These are phyloP conservation scores for Fomitopsis schrenkii DNA, from an alignment of 1,284 basidiomycete species.

Conservation along the genomic window DNA sequence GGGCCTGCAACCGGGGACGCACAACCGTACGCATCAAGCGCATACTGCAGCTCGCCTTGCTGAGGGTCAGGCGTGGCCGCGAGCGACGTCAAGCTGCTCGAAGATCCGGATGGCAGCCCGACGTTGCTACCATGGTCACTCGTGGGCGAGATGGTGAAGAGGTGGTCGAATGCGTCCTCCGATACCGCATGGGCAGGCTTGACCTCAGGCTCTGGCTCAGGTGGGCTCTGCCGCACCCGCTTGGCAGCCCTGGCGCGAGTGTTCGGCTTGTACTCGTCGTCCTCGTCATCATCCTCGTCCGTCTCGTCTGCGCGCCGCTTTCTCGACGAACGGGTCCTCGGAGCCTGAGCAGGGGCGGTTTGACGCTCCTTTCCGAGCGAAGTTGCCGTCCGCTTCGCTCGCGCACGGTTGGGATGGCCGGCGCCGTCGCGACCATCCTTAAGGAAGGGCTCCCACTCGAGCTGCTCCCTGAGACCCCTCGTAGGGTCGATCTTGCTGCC, in stretches of 20 bases:
- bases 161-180: not conserved
- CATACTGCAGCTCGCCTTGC: too few relatives aligned
- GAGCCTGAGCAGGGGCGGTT: not conserved
- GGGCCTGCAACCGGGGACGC: not conserved
- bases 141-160: not conserved
- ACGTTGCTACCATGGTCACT: not conserved
- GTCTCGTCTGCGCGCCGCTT: not conserved
- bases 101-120: too few relatives aligned
- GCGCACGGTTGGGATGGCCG: not conserved
- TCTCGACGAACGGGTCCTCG: not conserved
- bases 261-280: not conserved
- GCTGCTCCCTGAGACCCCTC: not conserved
- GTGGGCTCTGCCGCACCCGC: not conserved
- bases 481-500: not conserved
- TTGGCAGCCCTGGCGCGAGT: not conserved
- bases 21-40: too few relatives aligned
- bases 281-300: not conserved
- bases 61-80: too few relatives aligned
- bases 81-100: too few relatives aligned
- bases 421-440: not conserved
- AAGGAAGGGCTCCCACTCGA: not conserved
- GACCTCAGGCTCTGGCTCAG: not conserved
- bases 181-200: not conserved
- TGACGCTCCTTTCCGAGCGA: not conserved
- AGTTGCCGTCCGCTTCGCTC: not conserved